These are phyloP conservation scores for Micractinium sp. DNA, from an alignment of 139 green algal species.

Conservation along the genomic window DNA sequence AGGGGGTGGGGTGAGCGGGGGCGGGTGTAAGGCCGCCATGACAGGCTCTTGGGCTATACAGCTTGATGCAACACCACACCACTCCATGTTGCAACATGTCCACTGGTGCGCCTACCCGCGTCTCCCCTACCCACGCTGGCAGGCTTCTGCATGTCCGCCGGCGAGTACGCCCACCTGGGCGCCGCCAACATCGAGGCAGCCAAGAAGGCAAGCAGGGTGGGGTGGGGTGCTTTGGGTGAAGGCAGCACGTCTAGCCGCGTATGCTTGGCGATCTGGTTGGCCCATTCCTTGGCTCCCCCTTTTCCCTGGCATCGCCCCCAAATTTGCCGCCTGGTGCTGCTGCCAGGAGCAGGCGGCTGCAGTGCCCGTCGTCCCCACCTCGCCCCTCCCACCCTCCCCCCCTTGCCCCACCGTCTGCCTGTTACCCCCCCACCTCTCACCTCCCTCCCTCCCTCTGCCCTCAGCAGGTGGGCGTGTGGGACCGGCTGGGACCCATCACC, in stretches of 20 bases:
- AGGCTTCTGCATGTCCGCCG: conserved; percentile 26
- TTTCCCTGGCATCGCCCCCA: too few relatives aligned
- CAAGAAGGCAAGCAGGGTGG: background rate
- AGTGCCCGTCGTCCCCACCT: background rate
- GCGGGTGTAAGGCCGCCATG: too few relatives aligned
- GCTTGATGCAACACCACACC: too few relatives aligned
- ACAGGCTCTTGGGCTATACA: too few relatives aligned
- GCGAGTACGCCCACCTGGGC: conserved; percentile 18
- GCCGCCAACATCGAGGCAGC: background rate
- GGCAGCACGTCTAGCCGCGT: too few relatives aligned
- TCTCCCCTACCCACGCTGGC: background rate
- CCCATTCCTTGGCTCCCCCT: too few relatives aligned
- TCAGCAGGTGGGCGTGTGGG: conserved; percentile 16
- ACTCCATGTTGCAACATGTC: too few relatives aligned
- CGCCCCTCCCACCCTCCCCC: background rate
- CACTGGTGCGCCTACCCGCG: too few relatives aligned
- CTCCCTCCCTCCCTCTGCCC: background rate
- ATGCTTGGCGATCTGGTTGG: too few relatives aligned
- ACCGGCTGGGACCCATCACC: conserved; percentile 35
- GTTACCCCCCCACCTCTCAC: background rate
- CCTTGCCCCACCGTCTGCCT: too few relatives aligned
- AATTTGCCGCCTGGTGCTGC: too few relatives aligned
- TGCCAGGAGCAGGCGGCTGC: too few relatives aligned
- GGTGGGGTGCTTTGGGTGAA: background rate
- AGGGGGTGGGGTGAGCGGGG: background rate